These are phyloP conservation scores for Talaromyces sp. DNA, from an alignment of 2,329 filamentous ascomycete species.

Conservation along the genomic window DNA sequence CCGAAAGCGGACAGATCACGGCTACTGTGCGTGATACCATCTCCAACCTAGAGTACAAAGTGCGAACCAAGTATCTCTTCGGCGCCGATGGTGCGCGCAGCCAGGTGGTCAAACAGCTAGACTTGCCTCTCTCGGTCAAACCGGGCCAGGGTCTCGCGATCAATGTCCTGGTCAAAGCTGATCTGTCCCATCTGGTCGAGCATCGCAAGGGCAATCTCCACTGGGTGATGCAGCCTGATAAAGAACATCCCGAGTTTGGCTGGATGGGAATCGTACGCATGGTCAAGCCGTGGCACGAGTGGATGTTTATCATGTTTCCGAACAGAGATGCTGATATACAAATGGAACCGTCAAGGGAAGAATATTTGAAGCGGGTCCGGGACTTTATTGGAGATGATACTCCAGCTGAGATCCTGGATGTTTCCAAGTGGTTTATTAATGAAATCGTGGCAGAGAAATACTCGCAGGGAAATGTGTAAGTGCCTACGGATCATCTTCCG, in stretches of 20 bases:
- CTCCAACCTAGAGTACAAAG: constrained; percentile 34
- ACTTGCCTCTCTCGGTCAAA: constrained; percentile 42
- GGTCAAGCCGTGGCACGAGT: constrained; percentile 61
- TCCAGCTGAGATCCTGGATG: constrained; percentile 45
- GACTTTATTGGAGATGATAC: constrained; percentile 52
- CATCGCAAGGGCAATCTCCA: constrained; percentile 39
- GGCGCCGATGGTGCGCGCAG: constrained; percentile 53
- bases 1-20: constrained; percentile 18
- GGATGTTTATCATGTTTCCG: constrained; percentile 55
- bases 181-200: constrained; percentile 32
- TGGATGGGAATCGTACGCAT: constrained; percentile 51
- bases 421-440: constrained; percentile 57
- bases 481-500: too few species aligned
- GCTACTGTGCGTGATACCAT: constrained; percentile 34
- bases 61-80: constrained; percentile 54
- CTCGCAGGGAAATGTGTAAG: constrained; percentile 41
- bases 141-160: constrained; percentile 41
- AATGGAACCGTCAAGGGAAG: constrained; percentile 41
- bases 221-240: constrained; percentile 54
- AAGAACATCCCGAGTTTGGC: constrained; percentile 47
- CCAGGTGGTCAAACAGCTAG: constrained; percentile 41
- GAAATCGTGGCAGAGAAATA: constrained; percentile 57
- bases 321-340: constrained; percentile 28
- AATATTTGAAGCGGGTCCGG: constrained; percentile 43
- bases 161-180: constrained; percentile 33